Base-by-base conservation (phyloP, 495 filamentous ascomycete genomes). In the Penicillium daleae region DNA sequence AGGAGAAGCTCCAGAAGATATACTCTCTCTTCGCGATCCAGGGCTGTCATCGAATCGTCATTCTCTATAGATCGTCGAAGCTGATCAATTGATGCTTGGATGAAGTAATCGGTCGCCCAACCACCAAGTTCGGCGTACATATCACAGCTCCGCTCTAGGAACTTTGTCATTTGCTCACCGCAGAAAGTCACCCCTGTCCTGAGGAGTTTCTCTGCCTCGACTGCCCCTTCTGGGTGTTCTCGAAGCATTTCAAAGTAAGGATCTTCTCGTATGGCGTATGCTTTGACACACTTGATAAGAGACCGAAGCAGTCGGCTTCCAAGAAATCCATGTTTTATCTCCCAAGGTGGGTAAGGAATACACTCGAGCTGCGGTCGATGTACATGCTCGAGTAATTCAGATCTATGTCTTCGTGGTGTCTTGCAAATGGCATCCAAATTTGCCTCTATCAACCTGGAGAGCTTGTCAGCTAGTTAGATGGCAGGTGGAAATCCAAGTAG, bases 381-480 rank as follows among this genome's bases (percentile, higher is more conserved):
- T 5, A 90, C 89, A 66, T 88, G 79, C 26, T 79, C 78, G 31
- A 89, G 67, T 6, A 97, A 79, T 68, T 96, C 92, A 2, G 83
- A 81, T 1, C 89, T 86, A 67, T 94, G 83, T 8, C 81, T 74
- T n/a, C 80, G 87, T 1, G 94, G 94, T 1, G 89, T 90, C 52
- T 78, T 87, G 59, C 89, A 88, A 10, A 89, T 76, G 1, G 92
- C 85, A 67, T 95, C 83, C 21, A 98, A 74, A 63, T 91, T 96
- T 24, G 79, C 54, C 70, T 98, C 94, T 22, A 98, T 86, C 10
- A 65, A 70, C 31, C 87, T 89, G 51, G 0, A 51, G 24, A 3
- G 27, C 26, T 27, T 3, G 40, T 56, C 21, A 69, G 57, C 37
- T 10, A 21, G 31, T 6, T 27, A 0, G 2, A 42, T 26, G 13